Base-by-base conservation (phyloP, 2,329 filamentous ascomycete genomes). In the Teratosphaeriaceae sp. region DNA sequence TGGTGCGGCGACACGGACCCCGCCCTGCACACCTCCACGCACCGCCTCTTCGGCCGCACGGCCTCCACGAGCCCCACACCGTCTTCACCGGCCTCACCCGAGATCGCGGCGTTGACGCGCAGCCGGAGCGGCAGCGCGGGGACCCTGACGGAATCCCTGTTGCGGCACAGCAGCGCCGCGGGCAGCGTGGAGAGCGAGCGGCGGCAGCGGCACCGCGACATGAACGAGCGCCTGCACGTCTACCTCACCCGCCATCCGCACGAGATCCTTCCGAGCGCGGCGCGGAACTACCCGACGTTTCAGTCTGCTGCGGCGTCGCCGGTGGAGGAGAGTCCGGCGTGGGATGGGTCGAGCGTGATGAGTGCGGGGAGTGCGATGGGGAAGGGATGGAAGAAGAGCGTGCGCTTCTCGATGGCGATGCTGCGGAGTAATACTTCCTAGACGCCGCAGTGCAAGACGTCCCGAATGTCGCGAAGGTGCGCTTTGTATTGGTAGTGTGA, bases 41-140 rank as follows among this genome's bases (percentile, higher is more conserved):
- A 72, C 54, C 59, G 66, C 24, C 64, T 73, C 37, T 67, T 73
- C n/a, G 70, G 69, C 47, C 66, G 65, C 40, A 60, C 65, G 29
- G 66, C 68, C 21, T 66, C 66, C n/a, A 58, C 64, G 24, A 64
- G 48, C 41, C 53, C 54, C 2, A 49, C 55, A 20, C 37, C 49
- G 7, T 55, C 52, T 3, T 57, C 54, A n/a, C 51, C 57, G 1
- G 51, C 21, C 34, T 53, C 22, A 42, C 50, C 11, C 38, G 40
- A 38, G 16, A 34, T 45, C 20, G 26, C 27, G 6, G 40, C 31
- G 7, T 35, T 33, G 30, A 26, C 41, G 12, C 16, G 22, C 16
- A 30, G 42, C 13, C 51, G 56, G 5, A 52, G 55, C 45, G 52
- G 51, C 22, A 60, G 57, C 40, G 42, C 46, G 18, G 46, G 52